Evolutionary conservation across 2,329 filamentous ascomycete species (phyloP), one percentile per base, ranked within the genome.

Genomic region (Monilinia laxa): DNA sequence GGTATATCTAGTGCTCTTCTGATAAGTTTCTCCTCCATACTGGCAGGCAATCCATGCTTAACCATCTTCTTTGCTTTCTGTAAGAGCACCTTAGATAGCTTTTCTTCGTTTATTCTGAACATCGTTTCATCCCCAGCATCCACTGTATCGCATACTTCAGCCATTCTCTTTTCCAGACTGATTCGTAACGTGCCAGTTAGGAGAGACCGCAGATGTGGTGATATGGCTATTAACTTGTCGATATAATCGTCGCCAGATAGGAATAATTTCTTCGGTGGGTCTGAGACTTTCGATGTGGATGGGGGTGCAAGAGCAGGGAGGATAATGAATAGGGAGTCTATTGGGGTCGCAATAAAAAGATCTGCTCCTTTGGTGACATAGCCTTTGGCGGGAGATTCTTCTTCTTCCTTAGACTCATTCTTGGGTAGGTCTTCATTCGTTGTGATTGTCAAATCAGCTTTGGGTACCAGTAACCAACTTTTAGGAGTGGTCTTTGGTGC

Each of bases 21-120:
- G 11, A 99, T 87, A 72, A 97, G 96, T 53, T 86, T 89, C 57
- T 95, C 90, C 75, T 97, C 94, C 83, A 99, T 85, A 72, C 90
- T 96, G 9, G 81, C 79, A 1, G 95, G 93, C 12, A 98, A 79
- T 0, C 87, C 86, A 0, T 79, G 80, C 5, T 80, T 78, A n/a
- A 83, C 82, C 83, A 96, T 90, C 6, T 82, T 82, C 68, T 83
- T 82, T 6, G 93, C 92, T 77, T 97, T 98, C 23, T 78, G 75
- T 9, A 93, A 70, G 0, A 98, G 75, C 65, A 89, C 82, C 2
- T 78, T 75, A 9, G 90, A 74, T 0, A 97, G 83, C 75, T 93
- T 96, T 16, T 82, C 79, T 73, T 90, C 84, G 72, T 83, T 95
- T 31, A 96, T 80, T 16, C 92, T 87, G 77, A 90, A 97, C 91